Base-by-base conservation (phyloP, 495 filamentous ascomycete genomes). In the Trichoderma virens region DNA sequence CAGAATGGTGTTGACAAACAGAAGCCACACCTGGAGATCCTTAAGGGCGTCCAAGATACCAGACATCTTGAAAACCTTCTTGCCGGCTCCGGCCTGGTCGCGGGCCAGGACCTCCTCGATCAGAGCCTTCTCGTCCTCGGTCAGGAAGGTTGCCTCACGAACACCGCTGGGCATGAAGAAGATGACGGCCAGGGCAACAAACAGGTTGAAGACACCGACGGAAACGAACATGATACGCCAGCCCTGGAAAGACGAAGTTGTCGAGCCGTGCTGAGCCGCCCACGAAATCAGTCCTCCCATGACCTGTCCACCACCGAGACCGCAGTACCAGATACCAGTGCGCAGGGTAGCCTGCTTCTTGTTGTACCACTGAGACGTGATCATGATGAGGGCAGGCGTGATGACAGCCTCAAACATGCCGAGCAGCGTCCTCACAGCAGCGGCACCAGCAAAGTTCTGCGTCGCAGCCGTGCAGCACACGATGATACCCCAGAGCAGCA, bases 311-410 rank as follows among this genome's bases (percentile, higher is more conserved):
- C 76, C 79, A 14, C 84, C 84, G 70, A 86, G 86, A 80, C 85
- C 86, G 82, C 85, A 87, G 72, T 88, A 85, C 85, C 88, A 90
- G 72, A 87, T 88, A 0, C 85, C 85, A 0, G 88, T 85, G 0
- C 82, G 83, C 0, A 76, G 73, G 0, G 87, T 81, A 69, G 89
- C 87, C 66, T 90, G 86, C 61, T 86, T 79, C 11, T 85, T 80
- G 59, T 80, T 85, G 70, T 89, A 90, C 87, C 88, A 90, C 81
- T 88, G 88, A 20, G 83, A 78, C 0, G 83, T 86, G 28, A 90
- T 75, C 38, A 89, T 70, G 18, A 90, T 70, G 63, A 84, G 81
- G 43, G 79, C 80, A 0, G 86, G 86, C 67, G 86, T 82, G 70
- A 83, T 87, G 64, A 81, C 84, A 16, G 87, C 86, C 65, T 90